Evolutionary conservation across 2,329 filamentous ascomycete genomes (phyloP), one percentile per base, ranked within the genome.

Genomic region (Colletotrichum sp.): DNA sequence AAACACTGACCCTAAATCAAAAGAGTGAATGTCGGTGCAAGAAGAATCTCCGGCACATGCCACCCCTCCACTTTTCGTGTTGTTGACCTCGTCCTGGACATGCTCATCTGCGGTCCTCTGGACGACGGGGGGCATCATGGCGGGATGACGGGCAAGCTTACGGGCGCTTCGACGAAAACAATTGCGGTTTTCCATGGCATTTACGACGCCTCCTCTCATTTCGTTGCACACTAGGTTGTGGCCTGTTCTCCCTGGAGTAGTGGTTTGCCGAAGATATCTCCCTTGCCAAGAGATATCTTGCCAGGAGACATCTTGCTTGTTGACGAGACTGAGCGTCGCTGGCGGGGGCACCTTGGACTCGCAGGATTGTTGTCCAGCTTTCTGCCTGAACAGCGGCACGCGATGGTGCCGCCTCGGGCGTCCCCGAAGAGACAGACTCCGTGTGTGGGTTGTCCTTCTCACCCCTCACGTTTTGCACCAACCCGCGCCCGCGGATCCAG

Each of bases 181-280:
- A 34, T n/a, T 55, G 43, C 43, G 43, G 15, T 31, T 11, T 61
- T 29, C 16, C 31, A 69, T 47, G 67, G 71, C 71, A 73, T 73
- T 70, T 62, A 66, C 71, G 61, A 54, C 61, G 65, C 71, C 51
- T 62, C 43, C 67, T 38, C 67, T 73, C 67, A 73, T 73, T 71
- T 73, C 51, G 36, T 8, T 36, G 21, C 34, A 7, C 6, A 43
- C 67, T 47, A 24, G 67, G 67, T 61, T 13, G 31, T 58, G 55
- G 61, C 67, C 55, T 66, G 64, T 54, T 57, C 55, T 29, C 55
- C 18, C 36, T 34, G 33, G 18, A 66, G 69, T 54, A 54, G 64
- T 15, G 13, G 31, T 61, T n/a, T 16, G 9, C 57, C 31, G 43
- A n/a, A 51, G n/a, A 51, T 51, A 21, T 51, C 43, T 51, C n/a